phyloP scores from a whole-genome alignment of 2,329 filamentous ascomycete species.

The Diplodia mutila region DNA sequence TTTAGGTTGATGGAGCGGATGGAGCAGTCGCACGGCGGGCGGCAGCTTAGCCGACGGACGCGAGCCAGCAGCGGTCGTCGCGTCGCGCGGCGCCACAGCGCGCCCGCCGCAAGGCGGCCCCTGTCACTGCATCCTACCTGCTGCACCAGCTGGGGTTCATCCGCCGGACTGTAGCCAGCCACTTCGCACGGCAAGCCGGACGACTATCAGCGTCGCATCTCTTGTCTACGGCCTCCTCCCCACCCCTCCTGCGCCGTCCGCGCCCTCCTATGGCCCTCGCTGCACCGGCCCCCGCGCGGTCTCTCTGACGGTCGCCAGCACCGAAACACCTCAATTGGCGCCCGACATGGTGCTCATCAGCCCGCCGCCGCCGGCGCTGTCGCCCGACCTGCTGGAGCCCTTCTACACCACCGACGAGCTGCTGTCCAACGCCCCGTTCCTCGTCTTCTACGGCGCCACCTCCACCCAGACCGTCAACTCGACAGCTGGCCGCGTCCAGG shows the following conservation, averaged over 20 bases:
- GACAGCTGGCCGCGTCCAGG: slow-evolving; percentile 91
- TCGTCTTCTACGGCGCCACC: slow-evolving; percentile 91
- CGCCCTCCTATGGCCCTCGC: slow-evolving; percentile 22
- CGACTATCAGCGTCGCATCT: slow-evolving; percentile 21
- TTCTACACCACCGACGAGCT: slow-evolving; percentile 88
- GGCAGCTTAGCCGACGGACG: slow-evolving; percentile 21
- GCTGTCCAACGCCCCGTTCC: slow-evolving; percentile 76
- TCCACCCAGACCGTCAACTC: slow-evolving; percentile 84
- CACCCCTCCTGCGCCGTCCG: slow-evolving; percentile 11
- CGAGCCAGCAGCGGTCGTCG: background rate
- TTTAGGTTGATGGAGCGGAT: slow-evolving; percentile 23
- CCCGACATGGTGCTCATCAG: slow-evolving; percentile 79
- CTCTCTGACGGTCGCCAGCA: slow-evolving; percentile 19
- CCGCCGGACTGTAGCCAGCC: slow-evolving; percentile 21
- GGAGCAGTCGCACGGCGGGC: slow-evolving; percentile 31
- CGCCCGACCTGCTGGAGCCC: slow-evolving; percentile 79
- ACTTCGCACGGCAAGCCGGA: slow-evolving; percentile 7
- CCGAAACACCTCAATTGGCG: slow-evolving; percentile 26
- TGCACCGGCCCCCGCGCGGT: slow-evolving; percentile 15
- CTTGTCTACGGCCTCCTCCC: slow-evolving; percentile 22
- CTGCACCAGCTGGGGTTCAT: slow-evolving; percentile 20
- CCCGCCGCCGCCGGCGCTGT: slow-evolving; percentile 73
- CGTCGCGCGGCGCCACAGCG: slow-evolving; percentile 21
- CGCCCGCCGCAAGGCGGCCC: background rate
- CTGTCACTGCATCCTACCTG: background rate